These are phyloP conservation scores for Lasiosphaeriaceae sp. DNA, from an alignment of 495 filamentous ascomycete genomes.

Conservation along the genomic window DNA sequence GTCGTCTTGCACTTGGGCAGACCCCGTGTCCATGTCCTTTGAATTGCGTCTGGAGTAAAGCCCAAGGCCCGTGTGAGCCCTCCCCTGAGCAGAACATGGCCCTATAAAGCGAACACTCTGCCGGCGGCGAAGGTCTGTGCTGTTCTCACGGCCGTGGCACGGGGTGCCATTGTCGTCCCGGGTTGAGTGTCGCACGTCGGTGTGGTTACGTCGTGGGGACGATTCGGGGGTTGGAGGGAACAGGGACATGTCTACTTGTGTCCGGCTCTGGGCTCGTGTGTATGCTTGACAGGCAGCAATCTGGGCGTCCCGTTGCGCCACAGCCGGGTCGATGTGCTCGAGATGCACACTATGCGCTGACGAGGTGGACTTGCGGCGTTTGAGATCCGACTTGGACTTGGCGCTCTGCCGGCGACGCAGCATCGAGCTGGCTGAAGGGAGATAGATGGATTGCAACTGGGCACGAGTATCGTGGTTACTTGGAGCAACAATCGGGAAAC, in stretches of 20 bases:
- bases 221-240: slow-evolving; percentile 28
- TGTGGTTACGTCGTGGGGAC: slow-evolving; percentile 11
- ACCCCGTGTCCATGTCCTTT: neutral
- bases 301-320: slow-evolving; percentile 59
- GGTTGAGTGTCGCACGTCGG: neutral
- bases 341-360: slow-evolving; percentile 50
- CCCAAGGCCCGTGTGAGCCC: slow-evolving; percentile 1
- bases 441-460: neutral
- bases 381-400: slow-evolving; percentile 40
- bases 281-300: slow-evolving; percentile 67
- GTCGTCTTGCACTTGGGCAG: neutral
- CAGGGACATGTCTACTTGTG: slow-evolving; percentile 36
- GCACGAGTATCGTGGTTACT: neutral
- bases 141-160: slow-evolving; percentile 1
- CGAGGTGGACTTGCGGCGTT: slow-evolving; percentile 60
- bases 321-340: slow-evolving; percentile 49
- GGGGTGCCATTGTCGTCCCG: slow-evolving; percentile 1
- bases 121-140: slow-evolving; percentile 32
- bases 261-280: slow-evolving; percentile 49
- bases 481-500: neutral
- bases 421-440: slow-evolving; percentile 31
- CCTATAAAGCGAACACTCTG: slow-evolving; percentile 57
- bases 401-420: slow-evolving; percentile 39
- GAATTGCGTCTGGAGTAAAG: neutral
- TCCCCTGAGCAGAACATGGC: slow-evolving; percentile 26